Evolutionary conservation across 805 yeast genomes (phyloP), one percentile per base, ranked within the genome.

Genomic region (Jamesozyma hellenica): DNA sequence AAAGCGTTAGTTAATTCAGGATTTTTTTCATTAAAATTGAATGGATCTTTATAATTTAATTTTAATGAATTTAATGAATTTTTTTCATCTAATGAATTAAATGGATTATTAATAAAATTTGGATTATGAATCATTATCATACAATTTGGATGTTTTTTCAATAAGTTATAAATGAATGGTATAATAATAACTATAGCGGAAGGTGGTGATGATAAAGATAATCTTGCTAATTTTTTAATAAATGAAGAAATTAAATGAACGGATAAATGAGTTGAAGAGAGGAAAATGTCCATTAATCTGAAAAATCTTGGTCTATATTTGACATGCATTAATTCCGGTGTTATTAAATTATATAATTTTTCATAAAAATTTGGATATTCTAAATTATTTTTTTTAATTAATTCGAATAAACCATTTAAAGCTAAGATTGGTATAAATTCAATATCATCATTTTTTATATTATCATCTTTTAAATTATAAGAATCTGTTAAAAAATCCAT

Each of bases 401-500:
- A 68, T 52, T 77, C 86, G 63, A 86, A 90, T 38, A 90, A 66
- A 10, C 96, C 94, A 59, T 87, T 90, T 50, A 90, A 69, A 2
- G 97, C 80, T 39, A 92, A 64, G 33, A 90, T 74, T 14, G 88
- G 81, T 12, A 80, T 66, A 34, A 75, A 67, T 52, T 68, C 31
- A 54, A 37, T 39, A 28, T 51, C 54, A 34, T 40, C 37, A 21
- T 40, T 41, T 30, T 49, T 21, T 5, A 8, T 21, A 21, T 6
- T 21, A 21, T 21, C 8, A 21, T 21, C 23, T 21, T 21, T 21
- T 53, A 66, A 32, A 48, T 82, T 71, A 55, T 86, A 88, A 3
- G 94, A 79, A 44, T 84, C 94, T 1, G 96, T 86, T 43, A 90
- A 67, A 57, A 90, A 92, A 64, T 90, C 98, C 96, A 92, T 88